Evolutionary conservation across 2,329 filamentous ascomycete species (phyloP).

Genomic region (Clonostachys chloroleuca): DNA sequence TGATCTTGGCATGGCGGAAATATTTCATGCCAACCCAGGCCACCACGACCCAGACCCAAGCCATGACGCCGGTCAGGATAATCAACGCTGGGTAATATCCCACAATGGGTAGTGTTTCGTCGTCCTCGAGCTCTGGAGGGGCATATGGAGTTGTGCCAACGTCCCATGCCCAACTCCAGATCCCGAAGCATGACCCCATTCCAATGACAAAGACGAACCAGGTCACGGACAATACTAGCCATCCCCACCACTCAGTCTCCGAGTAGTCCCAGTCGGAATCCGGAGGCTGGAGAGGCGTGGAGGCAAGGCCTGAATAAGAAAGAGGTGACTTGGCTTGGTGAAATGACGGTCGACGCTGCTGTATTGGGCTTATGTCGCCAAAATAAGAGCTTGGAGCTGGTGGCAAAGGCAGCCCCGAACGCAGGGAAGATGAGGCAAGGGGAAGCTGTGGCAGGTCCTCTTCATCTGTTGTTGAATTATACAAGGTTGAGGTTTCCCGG

Average conservation of each 20-base stretch:
- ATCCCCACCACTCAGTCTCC: conserved; percentile 97
- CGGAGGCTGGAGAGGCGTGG: conserved; percentile 37
- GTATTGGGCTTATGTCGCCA: conserved; percentile 28
- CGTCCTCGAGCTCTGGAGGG: conserved; percentile 90
- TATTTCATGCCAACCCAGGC: conserved; percentile 99
- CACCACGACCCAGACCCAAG: conserved; percentile 97
- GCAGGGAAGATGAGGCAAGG: conserved; percentile 34
- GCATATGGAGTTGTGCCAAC: conserved; percentile 94
- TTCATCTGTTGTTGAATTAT: conserved; percentile 69
- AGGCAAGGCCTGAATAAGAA: conserved; percentile 48
- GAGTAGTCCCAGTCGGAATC: conserved; percentile 78
- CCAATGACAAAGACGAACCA: conserved; percentile 96
- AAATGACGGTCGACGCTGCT: conserved; percentile 40
- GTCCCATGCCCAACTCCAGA: conserved; percentile 99
- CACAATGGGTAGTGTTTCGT: conserved; percentile 89
- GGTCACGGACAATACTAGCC: conserved; percentile 84
- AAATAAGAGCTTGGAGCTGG: conserved; percentile 64
- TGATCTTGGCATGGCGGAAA: conserved; percentile 94
- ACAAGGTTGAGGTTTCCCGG: conserved; percentile 30
- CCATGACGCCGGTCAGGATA: conserved; percentile 91
- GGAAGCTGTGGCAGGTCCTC: conserved; percentile 71
- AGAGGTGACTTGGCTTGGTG: conserved; percentile 57
- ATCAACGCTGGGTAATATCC: conserved; percentile 96
- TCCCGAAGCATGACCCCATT: conserved; percentile 90
- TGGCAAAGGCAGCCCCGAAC: conserved; percentile 37